A percentile compares a stretch with the other conserved stretches of the same genome.
Conservation (phyloP, 2,329 filamentous ascomycete genomes). For the Claviceps fusiformis region DNA sequence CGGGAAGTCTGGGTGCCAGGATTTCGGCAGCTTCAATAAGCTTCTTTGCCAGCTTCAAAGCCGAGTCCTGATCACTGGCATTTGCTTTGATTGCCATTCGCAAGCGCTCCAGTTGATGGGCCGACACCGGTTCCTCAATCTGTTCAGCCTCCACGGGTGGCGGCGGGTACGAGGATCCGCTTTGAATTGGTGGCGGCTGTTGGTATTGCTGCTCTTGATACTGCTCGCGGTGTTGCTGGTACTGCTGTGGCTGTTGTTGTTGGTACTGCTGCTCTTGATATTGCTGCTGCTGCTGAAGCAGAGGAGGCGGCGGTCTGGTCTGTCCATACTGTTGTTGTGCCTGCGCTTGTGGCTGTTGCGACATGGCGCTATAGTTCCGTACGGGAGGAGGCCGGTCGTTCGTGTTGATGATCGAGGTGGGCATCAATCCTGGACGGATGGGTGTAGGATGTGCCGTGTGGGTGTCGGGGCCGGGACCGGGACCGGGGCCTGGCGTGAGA, state of each 20-base stretch:
- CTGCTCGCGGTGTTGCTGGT: constrained; percentile 8
- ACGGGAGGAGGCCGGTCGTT: constrained; percentile 45
- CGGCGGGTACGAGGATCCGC: background rate
- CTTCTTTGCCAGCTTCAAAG: constrained; percentile 65
- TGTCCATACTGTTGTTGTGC: constrained; percentile 8
- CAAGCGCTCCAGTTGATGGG: constrained; percentile 63
- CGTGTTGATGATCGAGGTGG: constrained; percentile 41
- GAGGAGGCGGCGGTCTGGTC: constrained; percentile 17
- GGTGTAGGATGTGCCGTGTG: constrained; percentile 49
- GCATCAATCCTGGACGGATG: constrained; percentile 48
- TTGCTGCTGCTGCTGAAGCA: constrained; percentile 6
- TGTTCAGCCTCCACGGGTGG: background rate
- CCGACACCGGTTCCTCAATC: constrained; percentile 46
- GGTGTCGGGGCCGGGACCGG: constrained; percentile 19
- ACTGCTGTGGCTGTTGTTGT: constrained; percentile 11
- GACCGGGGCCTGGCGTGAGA: constrained; percentile 12
- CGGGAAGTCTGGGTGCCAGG: constrained; percentile 49
- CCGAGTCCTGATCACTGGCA: constrained; percentile 56
- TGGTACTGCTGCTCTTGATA: constrained; percentile 6
- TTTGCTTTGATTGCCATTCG: constrained; percentile 56
- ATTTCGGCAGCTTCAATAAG: constrained; percentile 73
- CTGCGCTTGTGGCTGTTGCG: constrained; percentile 20
- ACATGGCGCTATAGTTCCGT: constrained; percentile 38
- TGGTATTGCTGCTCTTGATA: constrained; percentile 12
- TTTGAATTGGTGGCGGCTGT: background rate